Conservation (phyloP, 2,329 filamentous ascomycete species). For the Ilyonectria robusta region DNA sequence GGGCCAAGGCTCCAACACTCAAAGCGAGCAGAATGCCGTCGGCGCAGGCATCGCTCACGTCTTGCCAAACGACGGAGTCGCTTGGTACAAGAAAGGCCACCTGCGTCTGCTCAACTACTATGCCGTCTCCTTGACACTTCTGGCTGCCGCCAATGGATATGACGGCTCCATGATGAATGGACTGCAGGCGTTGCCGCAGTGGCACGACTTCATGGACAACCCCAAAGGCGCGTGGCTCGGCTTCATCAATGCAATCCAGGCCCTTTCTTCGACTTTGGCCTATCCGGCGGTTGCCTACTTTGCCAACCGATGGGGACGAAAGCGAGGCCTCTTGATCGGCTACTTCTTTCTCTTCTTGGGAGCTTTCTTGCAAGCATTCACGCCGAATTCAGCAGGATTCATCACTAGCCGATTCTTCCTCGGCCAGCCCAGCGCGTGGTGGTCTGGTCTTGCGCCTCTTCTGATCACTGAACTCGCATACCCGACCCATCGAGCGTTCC, state of each 20-base stretch:
- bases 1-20: slow-evolving; percentile 1
- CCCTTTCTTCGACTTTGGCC: slow-evolving; percentile 22
- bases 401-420: slow-evolving; percentile 27
- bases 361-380: slow-evolving; percentile 22
- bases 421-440: slow-evolving; percentile 22
- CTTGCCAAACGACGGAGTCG: slow-evolving; percentile 27
- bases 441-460: slow-evolving; percentile 22
- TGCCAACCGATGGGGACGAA: slow-evolving; percentile 33
- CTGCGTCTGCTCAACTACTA: slow-evolving; percentile 33
- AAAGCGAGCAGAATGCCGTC: slow-evolving; percentile 1
- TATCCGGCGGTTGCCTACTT: slow-evolving; percentile 33
- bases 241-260: slow-evolving; percentile 36
- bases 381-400: slow-evolving; percentile 23
- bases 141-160: slow-evolving; percentile 31
- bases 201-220: slow-evolving; percentile 32
- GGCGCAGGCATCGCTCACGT: slow-evolving; percentile 33
- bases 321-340: slow-evolving; percentile 26
- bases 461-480: slow-evolving; percentile 33
- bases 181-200: slow-evolving; percentile 28
- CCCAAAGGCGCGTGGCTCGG: slow-evolving; percentile 34
- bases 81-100: slow-evolving; percentile 36
- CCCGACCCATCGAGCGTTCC: slow-evolving; percentile 29
- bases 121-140: slow-evolving; percentile 21
- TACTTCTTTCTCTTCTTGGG: slow-evolving; percentile 25
- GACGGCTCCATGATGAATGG: slow-evolving; percentile 22